Percentiles rank a stretch among this genome's conserved stretches.
Evolutionary conservation across 2,329 filamentous ascomycete genomes (phyloP).

Genomic region (Xylariaceae sp.): DNA sequence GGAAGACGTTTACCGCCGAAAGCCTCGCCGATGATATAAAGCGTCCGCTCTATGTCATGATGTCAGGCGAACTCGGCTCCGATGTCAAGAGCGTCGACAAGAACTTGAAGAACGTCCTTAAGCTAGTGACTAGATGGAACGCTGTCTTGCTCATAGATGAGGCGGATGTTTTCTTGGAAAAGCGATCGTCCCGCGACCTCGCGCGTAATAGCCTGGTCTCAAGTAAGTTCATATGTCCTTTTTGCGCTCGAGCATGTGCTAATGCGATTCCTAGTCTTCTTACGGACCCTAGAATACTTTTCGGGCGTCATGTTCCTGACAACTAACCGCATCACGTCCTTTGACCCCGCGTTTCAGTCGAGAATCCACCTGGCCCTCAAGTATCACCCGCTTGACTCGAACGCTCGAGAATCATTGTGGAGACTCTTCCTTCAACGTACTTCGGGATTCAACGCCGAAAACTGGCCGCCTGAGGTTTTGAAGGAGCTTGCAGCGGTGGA

Average conservation of each 20-base stretch:
- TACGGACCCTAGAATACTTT: constrained; percentile 42
- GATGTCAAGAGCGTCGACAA: constrained; percentile 16
- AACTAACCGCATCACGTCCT: constrained; percentile 37
- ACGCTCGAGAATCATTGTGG: constrained; percentile 24
- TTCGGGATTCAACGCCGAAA: background rate
- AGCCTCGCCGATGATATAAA: constrained; percentile 12
- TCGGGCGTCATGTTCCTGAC: constrained; percentile 45
- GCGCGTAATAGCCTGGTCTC: constrained; percentile 2
- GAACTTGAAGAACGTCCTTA: constrained; percentile 9
- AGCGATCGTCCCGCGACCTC: constrained; percentile 8
- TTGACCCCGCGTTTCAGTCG: constrained; percentile 39
- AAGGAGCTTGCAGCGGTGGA: background rate
- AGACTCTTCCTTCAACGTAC: background rate
- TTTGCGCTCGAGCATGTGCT: background rate
- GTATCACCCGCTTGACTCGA: constrained; percentile 25
- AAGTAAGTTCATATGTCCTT: background rate
- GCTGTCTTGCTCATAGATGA: constrained; percentile 20
- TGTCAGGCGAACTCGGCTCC: constrained; percentile 21
- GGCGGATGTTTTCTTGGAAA: constrained; percentile 16
- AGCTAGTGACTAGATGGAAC: constrained; percentile 13
- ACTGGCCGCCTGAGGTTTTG: background rate
- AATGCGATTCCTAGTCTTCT: constrained; percentile 29
- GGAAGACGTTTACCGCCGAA: constrained; percentile 19
- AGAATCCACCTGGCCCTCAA: constrained; percentile 37
- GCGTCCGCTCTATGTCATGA: constrained; percentile 21